phyloP scores from a whole-genome alignment of 225 moss, liverwort and hornwort genomes.

The Neckera pumila region DNA sequence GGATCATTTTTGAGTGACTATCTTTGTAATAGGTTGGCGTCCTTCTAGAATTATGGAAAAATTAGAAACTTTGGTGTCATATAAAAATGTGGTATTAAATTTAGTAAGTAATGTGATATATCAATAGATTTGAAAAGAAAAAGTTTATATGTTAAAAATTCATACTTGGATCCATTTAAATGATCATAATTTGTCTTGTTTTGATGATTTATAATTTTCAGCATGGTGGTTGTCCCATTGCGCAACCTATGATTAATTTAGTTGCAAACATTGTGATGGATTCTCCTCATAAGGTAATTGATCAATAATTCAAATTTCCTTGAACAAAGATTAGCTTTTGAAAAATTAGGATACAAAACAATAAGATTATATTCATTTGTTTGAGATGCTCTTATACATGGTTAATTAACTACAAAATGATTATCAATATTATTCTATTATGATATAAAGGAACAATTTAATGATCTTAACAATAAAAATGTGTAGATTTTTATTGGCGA shows the following conservation, averaged over 20 bases:
- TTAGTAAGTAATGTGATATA: not conserved
- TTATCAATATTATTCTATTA: too few relatives aligned
- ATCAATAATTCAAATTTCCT: not conserved
- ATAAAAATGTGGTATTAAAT: not conserved
- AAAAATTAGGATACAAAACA: not conserved
- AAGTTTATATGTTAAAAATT: too few relatives aligned
- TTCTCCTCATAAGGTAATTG: conserved; percentile 57
- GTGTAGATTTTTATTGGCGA: conserved; percentile 66
- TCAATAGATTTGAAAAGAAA: too few relatives aligned
- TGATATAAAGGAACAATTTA: fast-evolving
- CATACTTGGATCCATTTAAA: not conserved
- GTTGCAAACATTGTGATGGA: conserved; percentile 45
- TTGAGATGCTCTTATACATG: fast-evolving
- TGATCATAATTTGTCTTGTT: not conserved
- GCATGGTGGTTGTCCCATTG: conserved; percentile 61
- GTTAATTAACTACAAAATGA: not conserved
- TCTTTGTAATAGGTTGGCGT: fast-evolving
- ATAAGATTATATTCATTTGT: too few relatives aligned
- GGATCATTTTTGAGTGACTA: not conserved
- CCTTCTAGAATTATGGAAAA: fast-evolving
- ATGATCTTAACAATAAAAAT: not conserved
- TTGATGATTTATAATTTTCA: not conserved
- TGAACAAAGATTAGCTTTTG: not conserved
- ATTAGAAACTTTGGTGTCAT: fast-evolving
- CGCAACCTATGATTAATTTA: conserved; percentile 40